Evolutionary conservation across 176 grass and related monocot genomes (phyloP), one percentile per base, ranked within the genome.

Genomic region (Oryza longistaminata): DNA sequence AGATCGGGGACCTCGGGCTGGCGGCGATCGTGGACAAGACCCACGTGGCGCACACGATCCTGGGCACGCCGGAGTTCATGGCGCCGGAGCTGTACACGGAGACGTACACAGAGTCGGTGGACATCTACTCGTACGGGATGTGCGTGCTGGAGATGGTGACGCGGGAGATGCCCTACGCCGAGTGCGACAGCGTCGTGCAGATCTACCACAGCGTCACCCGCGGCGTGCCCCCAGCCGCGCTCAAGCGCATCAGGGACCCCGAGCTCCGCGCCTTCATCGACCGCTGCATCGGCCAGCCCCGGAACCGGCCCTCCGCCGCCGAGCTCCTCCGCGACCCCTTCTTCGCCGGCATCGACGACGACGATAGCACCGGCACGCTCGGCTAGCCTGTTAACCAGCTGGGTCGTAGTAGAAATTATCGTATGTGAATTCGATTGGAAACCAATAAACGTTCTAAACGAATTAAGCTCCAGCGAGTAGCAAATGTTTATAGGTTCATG

Each of bases 1-100:
- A 98, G 89, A 95, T 98, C 74, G 96, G 96, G 4, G 96, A 98
- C 77, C 87, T 98, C 11, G 96, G 96, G 82, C 91, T 98, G 64
- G 93, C 96, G 52, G 93, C 91, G 40, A 93, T 94, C 58, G 96
- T 98, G 83, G 93, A 85, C 67, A 94, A 87, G 85, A 91, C 66
- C 67, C 96, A 91, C 90, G 86, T 88, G 58, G 93, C 96, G 31
- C 93, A 94, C 83, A 93, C 96, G 29, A 73, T 98, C 33, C 89
- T 98, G 13, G 96, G 96, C 17, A 98, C 96, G 66, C 96, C 96
- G 22, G 96, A 95, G 87, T 98, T 92, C 96, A 98, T 98, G 96
- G 96, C 96, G 72, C 96, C 96, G 72, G 96, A 98, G 91, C 83
- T 98, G 8, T 98, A 92, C 76, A 90, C 92, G 80, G 96, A 95